Evolutionary conservation across 83 land plant species (phyloP).

Genomic region (Picea mariana): DNA sequence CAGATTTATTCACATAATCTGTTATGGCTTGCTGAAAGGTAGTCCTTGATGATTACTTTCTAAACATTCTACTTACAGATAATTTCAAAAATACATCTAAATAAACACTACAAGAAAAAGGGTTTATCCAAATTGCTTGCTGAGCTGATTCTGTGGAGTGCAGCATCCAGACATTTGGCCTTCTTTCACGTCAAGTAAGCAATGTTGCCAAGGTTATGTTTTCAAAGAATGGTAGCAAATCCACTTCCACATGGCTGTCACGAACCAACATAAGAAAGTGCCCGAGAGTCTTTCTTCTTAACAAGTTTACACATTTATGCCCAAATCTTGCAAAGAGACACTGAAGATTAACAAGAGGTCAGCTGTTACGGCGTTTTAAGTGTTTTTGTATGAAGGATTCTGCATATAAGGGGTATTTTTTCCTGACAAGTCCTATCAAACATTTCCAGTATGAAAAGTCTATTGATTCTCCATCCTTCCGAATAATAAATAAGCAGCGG

Average conservation of each 20-base stretch:
- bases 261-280: neutral
- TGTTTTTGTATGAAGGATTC: slow-evolving; percentile 59
- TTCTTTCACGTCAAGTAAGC: neutral
- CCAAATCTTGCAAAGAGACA: neutral
- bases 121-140: neutral
- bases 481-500: slow-evolving; percentile 60
- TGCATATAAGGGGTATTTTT: slow-evolving; percentile 58
- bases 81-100: slow-evolving; percentile 5
- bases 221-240: neutral
- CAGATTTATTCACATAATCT: neutral
- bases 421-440: slow-evolving; percentile 61
- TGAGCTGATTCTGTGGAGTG: neutral
- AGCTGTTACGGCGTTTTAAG: slow-evolving; percentile 29
- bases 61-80: neutral
- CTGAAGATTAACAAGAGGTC: neutral
- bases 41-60: slow-evolving; percentile 1
- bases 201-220: neutral
- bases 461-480: slow-evolving; percentile 56
- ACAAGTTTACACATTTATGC: neutral
- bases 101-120: neutral
- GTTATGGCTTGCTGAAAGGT: neutral
- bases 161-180: neutral
- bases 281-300: neutral
- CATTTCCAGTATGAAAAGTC: slow-evolving; percentile 83
- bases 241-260: neutral